phyloP scores from a whole-genome alignment of 75 land plant genomes.

The Picea sitchensis region DNA sequence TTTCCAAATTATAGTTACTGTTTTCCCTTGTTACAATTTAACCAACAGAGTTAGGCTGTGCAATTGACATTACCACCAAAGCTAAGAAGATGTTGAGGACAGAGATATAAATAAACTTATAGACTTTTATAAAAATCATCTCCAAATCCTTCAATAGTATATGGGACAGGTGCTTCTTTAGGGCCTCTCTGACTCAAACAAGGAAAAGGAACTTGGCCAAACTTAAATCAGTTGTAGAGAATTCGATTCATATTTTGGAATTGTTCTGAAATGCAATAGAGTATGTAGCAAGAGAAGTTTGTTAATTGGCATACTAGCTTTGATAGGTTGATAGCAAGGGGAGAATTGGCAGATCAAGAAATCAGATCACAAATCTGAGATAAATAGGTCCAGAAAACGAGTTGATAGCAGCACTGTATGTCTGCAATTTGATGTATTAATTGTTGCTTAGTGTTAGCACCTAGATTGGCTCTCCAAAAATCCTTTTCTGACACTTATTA shows the following conservation, averaged over 20 bases:
- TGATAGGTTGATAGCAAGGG: too few species aligned
- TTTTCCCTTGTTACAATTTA: too few species aligned
- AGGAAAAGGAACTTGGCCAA: neutral
- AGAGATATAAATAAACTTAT: neutral
- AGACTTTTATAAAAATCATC: neutral
- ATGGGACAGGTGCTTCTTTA: neutral
- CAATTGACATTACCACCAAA: neutral
- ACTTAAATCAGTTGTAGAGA: neutral
- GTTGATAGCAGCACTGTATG: too few species aligned
- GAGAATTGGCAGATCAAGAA: too few species aligned
- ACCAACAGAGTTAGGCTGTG: neutral
- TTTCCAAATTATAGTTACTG: too few species aligned
- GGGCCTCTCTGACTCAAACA: neutral
- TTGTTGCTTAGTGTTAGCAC: too few species aligned
- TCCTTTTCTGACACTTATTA: too few species aligned
- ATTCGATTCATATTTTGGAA: neutral
- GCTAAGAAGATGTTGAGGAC: neutral
- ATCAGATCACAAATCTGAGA: too few species aligned
- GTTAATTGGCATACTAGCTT: neutral
- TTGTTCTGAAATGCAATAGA: neutral
- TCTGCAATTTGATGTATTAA: too few species aligned
- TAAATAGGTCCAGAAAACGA: too few species aligned
- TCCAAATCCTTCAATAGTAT: neutral
- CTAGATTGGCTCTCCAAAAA: too few species aligned
- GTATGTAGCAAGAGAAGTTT: neutral